Evolutionary conservation across 2,329 filamentous ascomycete species (phyloP).

Genomic region (Chalara sp.): DNA sequence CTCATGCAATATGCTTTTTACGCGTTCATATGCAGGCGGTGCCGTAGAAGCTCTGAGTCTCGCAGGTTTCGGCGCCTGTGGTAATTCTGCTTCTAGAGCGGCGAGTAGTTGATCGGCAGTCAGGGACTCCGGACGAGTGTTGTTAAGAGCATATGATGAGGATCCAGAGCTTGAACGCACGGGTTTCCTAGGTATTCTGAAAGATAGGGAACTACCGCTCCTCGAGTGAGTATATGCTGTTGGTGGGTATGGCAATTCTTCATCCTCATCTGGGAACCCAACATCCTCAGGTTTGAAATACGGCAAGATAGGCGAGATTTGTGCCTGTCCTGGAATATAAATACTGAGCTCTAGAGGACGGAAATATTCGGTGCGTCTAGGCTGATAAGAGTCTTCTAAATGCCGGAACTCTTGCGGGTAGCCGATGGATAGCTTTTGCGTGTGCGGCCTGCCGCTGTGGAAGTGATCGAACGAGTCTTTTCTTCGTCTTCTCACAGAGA

Average conservation of each 20-base stretch:
- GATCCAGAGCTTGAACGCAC: slow-evolving; percentile 19
- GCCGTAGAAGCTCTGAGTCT: slow-evolving; percentile 23
- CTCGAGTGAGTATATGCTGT: slow-evolving; percentile 17
- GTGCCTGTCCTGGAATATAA: slow-evolving; percentile 34
- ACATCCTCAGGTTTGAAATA: slow-evolving; percentile 35
- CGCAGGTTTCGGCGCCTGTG: slow-evolving; percentile 18
- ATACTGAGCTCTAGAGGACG: slow-evolving; percentile 52
- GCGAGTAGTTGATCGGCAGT: slow-evolving; percentile 19
- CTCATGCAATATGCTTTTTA: slow-evolving; percentile 26
- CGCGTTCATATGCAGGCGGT: slow-evolving; percentile 23
- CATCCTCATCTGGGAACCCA: slow-evolving; percentile 6
- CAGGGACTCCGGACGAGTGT: slow-evolving; percentile 16
- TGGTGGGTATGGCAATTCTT: slow-evolving; percentile 10
- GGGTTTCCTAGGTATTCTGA: slow-evolving; percentile 24
- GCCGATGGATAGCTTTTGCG: slow-evolving; percentile 37
- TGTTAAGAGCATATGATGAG: slow-evolving; percentile 18
- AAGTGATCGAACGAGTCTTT: slow-evolving; percentile 11
- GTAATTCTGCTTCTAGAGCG: slow-evolving; percentile 18
- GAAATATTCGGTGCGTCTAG: slow-evolving; percentile 31
- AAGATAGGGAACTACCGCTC: slow-evolving; percentile 22
- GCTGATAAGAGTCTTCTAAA: slow-evolving; percentile 37
- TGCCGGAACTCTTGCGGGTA: slow-evolving; percentile 54
- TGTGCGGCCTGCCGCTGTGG: slow-evolving; percentile 38
- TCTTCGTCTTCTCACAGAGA: slow-evolving; percentile 38
- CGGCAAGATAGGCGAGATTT: slow-evolving; percentile 49